These are phyloP conservation scores for Phyllostachys edulis DNA, from an alignment of 176 grass and related monocot species.

Conservation along the genomic window DNA sequence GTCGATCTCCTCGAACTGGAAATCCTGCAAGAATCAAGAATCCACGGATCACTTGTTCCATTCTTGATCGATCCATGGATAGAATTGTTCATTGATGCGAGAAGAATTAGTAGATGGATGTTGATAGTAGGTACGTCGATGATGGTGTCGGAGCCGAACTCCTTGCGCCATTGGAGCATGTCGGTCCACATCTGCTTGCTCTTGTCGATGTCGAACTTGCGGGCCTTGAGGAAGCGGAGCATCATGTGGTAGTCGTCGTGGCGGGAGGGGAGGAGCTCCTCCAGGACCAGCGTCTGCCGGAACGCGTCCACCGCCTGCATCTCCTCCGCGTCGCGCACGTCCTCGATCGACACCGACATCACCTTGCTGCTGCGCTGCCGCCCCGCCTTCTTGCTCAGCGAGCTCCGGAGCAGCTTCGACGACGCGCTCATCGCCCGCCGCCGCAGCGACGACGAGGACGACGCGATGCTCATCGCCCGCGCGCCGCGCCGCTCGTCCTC, in stretches of 20 bases:
- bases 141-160: conserved; percentile 75
- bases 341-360: conserved; percentile 89
- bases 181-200: conserved; percentile 92
- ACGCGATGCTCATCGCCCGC: conserved; percentile 10
- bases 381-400: conserved; percentile 53
- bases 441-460: conserved; percentile 49
- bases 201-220: conserved; percentile 95
- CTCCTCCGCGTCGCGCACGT: conserved; percentile 86
- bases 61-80: no score
- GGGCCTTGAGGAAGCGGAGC: conserved; percentile 76
- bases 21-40: conserved; percentile 28
- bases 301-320: conserved; percentile 90
- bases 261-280: conserved; percentile 87
- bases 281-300: conserved; percentile 84
- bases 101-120: no score
- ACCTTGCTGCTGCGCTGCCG: conserved; percentile 95
- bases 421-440: conserved; percentile 81
- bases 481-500: conserved; percentile 25
- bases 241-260: conserved; percentile 99
- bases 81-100: no score
- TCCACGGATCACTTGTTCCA: no score
- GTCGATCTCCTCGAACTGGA: conserved; percentile 79
- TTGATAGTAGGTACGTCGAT: conserved; percentile 25
- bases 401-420: conserved; percentile 78
- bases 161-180: conserved; percentile 86